A percentile compares a stretch with the other conserved stretches of the same genome.
Conservation (phyloP, 768 basidiomycete genomes). For the Mycena latifolia region DNA sequence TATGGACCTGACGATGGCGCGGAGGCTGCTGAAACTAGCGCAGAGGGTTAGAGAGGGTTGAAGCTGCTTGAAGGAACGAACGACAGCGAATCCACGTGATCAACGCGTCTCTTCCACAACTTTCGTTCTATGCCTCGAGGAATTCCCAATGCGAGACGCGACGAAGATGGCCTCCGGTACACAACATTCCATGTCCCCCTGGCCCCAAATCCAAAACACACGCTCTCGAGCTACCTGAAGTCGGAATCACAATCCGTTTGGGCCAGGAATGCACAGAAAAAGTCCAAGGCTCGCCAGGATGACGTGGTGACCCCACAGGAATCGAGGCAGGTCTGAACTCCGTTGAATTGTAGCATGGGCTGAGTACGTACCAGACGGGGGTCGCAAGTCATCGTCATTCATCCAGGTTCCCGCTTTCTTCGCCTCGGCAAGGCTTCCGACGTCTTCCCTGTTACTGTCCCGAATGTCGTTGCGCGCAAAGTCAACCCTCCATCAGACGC, state of each 20-base stretch:
- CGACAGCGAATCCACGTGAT: too few relatives aligned
- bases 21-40: too few relatives aligned
- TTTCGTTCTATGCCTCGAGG: constrained; percentile 81
- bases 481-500: constrained; percentile 53
- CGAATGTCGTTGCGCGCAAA: constrained; percentile 81
- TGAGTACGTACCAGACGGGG: constrained; percentile 68
- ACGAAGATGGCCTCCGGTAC: constrained; percentile 86
- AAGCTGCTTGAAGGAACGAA: too few relatives aligned
- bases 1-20: too few relatives aligned
- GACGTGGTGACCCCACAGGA: constrained; percentile 56
- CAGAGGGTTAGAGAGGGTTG: too few relatives aligned
- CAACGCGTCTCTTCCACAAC: neutral
- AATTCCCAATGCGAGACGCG: constrained; percentile 82
- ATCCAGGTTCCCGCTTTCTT: constrained; percentile 80
- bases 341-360: constrained; percentile 39
- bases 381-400: constrained; percentile 82
- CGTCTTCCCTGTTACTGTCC: constrained; percentile 75
- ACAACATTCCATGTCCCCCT: constrained; percentile 87
- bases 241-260: constrained; percentile 80
- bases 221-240: constrained; percentile 83
- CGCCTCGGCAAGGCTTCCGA: constrained; percentile 85
- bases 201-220: constrained; percentile 86
- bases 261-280: constrained; percentile 73
- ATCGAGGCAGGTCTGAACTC: constrained; percentile 54
- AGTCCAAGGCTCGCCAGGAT: constrained; percentile 58